Percentiles rank a stretch among this genome's conserved stretches.
Conservation (phyloP, 2,329 filamentous ascomycete species). For the Talaromyces sp. region DNA sequence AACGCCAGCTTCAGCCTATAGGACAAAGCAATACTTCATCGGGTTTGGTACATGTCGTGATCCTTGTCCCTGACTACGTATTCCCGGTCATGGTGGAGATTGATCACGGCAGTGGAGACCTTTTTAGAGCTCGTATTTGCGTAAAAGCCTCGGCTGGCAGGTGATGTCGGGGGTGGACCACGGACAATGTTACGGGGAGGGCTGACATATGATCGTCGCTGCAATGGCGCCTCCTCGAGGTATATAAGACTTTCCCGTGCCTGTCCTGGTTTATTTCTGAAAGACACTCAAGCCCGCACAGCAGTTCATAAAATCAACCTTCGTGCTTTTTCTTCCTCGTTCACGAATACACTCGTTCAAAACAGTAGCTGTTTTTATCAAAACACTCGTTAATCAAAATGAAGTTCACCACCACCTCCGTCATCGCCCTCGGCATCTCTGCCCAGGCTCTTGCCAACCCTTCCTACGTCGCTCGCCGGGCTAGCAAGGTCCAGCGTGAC, state of each 20-base stretch:
- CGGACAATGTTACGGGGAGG: not conserved
- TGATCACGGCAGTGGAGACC: not conserved
- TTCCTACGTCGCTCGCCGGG: constrained; percentile 14
- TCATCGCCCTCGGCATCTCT: constrained; percentile 20
- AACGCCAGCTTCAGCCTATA: not conserved
- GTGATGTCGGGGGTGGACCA: not conserved
- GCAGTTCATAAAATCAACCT: not conserved
- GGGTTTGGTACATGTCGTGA: not conserved
- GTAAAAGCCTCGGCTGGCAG: constrained; percentile 10
- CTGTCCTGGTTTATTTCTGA: not conserved
- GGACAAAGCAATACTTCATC: not conserved
- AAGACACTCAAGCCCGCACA: not conserved
- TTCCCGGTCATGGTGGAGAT: constrained; percentile 1
- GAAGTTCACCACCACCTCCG: constrained; percentile 19
- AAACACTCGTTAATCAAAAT: constrained; percentile 20
- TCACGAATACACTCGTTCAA: constrained; percentile 15
- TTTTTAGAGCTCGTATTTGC: not conserved
- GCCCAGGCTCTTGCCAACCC: constrained; percentile 17
- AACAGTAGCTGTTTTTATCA: constrained; percentile 11
- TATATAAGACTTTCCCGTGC: constrained; percentile 7
- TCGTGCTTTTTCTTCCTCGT: constrained; percentile 1
- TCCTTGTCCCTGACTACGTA: constrained; percentile 10
- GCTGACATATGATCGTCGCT: constrained; percentile 14
- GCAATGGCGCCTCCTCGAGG: not conserved
- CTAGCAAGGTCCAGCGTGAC: constrained; percentile 16